These are phyloP conservation scores for Hericium erinaceus DNA, from an alignment of 768 basidiomycete species.

Conservation along the genomic window DNA sequence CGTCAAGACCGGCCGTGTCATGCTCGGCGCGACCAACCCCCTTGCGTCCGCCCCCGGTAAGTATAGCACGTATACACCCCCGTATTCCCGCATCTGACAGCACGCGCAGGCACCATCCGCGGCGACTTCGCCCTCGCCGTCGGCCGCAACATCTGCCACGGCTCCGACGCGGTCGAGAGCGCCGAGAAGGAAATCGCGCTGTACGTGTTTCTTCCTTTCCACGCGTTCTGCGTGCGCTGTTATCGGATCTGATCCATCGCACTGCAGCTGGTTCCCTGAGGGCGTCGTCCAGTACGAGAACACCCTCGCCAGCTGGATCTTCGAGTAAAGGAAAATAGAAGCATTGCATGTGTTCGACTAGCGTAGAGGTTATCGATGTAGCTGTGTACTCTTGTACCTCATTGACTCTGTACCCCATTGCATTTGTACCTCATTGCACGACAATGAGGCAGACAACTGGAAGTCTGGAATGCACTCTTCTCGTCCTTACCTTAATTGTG, in stretches of 20 bases:
- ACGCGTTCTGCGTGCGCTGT: constrained; percentile 6
- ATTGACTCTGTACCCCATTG: too few species aligned
- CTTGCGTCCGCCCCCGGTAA: constrained; percentile 77
- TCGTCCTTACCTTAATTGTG: too few species aligned
- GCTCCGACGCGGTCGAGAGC: constrained; percentile 80
- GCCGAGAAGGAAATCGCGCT: constrained; percentile 93
- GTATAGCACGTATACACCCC: constrained; percentile 12
- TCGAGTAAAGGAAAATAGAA: constrained; percentile 41
- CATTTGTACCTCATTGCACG: too few species aligned
- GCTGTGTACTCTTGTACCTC: neutral
- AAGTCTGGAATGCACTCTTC: too few species aligned
- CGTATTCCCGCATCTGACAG: neutral
- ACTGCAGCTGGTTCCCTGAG: constrained; percentile 83
- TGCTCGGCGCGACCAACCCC: constrained; percentile 97
- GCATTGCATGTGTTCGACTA: neutral
- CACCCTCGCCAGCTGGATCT: constrained; percentile 64
- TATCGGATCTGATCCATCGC: constrained; percentile 5
- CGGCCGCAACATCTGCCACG: constrained; percentile 92
- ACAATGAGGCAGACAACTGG: too few species aligned
- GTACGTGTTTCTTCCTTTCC: constrained; percentile 33
- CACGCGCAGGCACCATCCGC: constrained; percentile 76
- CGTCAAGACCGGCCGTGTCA: constrained; percentile 90
- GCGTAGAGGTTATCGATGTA: neutral
- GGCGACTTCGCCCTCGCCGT: constrained; percentile 92
- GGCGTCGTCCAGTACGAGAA: constrained; percentile 64